Evolutionary conservation across 352 stramenopile genomes (phyloP), one percentile per base, ranked within the genome.

Genomic region (Globisporangium echinulatum): DNA sequence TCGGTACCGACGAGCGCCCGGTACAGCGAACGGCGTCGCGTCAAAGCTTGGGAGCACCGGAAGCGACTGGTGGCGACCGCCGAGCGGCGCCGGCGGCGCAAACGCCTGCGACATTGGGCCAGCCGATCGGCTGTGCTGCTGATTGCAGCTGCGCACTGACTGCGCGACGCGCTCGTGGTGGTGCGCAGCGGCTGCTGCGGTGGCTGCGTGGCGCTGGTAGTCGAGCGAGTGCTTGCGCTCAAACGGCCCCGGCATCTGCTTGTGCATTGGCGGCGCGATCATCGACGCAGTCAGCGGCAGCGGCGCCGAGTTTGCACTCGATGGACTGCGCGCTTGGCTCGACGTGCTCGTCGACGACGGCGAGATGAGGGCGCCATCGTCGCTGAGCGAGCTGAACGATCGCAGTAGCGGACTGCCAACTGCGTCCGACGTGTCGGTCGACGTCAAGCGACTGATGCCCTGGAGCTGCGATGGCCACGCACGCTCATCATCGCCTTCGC

Each of bases 271-370:
- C 5, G 48, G 47, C 3, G 37, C 37, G 52, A 33, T 33, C 25
- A 58, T n/a, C 15, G 44, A 38, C 7, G 37, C 33, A 6, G 58
- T 67, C 19, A 65, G 46, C 8, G 56, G 59, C 46, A 67, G 56
- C 13, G 77, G 69, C 4, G 76, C 72, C 11, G 72, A 79, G 17
- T 58, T 62, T 17, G 62, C 69, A 54, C 67, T 82, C 37, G 47
- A 61, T 9, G 68, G 62, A 14, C 62, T 83, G 13, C 46, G 49
- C 6, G 56, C 62, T 4, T 72, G 59, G 61, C 77, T 88, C 61
- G 66, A 77, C 11, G 69, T 74, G 47, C 78, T 87, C 13, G 68
- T 77, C 1, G 75, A 85, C 15, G 78, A 87, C 25, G 81, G 81
- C 10, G 81, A 90, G 9, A 90, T 66, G 33, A 90, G 63, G 13